These are phyloP conservation scores for Pseudohalonectria lignicola DNA, from an alignment of 2,329 filamentous ascomycete genomes.

Conservation along the genomic window DNA sequence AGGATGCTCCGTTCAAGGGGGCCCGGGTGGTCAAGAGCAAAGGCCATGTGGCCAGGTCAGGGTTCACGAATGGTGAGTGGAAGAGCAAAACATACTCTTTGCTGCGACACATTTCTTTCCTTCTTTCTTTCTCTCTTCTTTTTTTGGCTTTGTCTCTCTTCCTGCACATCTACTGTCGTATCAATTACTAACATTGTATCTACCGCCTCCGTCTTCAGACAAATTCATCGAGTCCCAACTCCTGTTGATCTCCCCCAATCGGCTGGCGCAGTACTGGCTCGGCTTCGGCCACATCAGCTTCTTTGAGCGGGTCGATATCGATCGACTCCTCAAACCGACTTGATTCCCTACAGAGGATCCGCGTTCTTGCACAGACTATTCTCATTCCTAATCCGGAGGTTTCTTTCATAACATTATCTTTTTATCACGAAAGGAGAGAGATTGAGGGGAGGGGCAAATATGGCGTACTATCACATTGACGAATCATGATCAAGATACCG, in stretches of 20 bases:
- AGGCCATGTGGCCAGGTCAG: conserved; percentile 67
- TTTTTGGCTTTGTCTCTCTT: background rate
- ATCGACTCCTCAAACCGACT: conserved; percentile 32
- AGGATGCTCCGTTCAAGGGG: conserved; percentile 61
- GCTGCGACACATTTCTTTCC: background rate
- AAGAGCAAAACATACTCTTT: too few species aligned
- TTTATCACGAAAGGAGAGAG: too few species aligned
- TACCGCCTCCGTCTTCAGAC: conserved; percentile 34
- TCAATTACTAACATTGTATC: conserved; percentile 3
- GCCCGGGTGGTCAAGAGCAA: conserved; percentile 61
- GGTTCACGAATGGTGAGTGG: conserved; percentile 59
- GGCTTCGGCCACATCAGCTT: conserved; percentile 48
- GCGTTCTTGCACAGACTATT: too few species aligned
- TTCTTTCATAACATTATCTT: too few species aligned
- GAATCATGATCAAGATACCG: too few species aligned
- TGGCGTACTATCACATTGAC: too few species aligned
- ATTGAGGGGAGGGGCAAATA: too few species aligned
- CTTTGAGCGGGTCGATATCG: conserved; percentile 49
- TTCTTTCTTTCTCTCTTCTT: too few species aligned
- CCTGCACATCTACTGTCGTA: background rate
- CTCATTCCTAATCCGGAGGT: too few species aligned
- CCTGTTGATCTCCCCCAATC: conserved; percentile 66
- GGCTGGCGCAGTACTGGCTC: conserved; percentile 75
- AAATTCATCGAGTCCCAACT: conserved; percentile 66
- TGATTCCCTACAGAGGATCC: too few species aligned